Evolutionary conservation across 192 early-diverging fungal genomes (phyloP), one percentile per base, ranked within the genome.

Genomic region (Entophlyctis luteolus): DNA sequence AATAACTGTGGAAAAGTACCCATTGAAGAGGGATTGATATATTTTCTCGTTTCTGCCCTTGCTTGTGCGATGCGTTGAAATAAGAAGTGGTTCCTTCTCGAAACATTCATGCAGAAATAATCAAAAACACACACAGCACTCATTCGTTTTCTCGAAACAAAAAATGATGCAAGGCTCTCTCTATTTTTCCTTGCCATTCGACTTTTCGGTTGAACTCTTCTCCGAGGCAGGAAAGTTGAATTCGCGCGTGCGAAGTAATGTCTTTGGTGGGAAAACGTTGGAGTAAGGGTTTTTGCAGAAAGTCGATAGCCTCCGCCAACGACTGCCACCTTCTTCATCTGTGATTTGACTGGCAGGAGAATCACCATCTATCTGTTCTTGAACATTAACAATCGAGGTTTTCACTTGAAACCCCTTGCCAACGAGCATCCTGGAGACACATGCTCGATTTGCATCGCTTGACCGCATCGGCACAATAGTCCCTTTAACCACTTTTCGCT

Each of bases 11-110:
- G 79, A 90, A 74, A 80, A 75, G 65, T 80, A 84, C 67, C 83
- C 80, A 54, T 84, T 99, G 79, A 99, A 95, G 89, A 86, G 80
- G 72, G 97, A 99, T 85, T 99, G 86, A 78, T 22, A 6, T 47
- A 45, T 10, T 18, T 6, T 37, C 31, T 60, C 47, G 18, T 60
- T 60, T 6, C 5, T 56, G 49, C 36, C 6, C 36, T 55, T 55
- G 31, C 20, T 55, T 29, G 14, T 55, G n/a, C n/a, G n/a, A n/a
- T n/a, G n/a, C n/a, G n/a, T n/a, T n/a, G n/a, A n/a, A n/a, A n/a
- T n/a, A n/a, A n/a, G n/a, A n/a, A n/a, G n/a, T n/a, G n/a, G n/a
- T n/a, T n/a, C n/a, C n/a, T n/a, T n/a, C n/a, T n/a, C n/a, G n/a
- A n/a, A n/a, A n/a, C n/a, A n/a, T n/a, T n/a, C n/a, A n/a, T n/a